phyloP scores from a whole-genome alignment of 768 basidiomycete genomes.

The Pisolithus microcarpus region DNA sequence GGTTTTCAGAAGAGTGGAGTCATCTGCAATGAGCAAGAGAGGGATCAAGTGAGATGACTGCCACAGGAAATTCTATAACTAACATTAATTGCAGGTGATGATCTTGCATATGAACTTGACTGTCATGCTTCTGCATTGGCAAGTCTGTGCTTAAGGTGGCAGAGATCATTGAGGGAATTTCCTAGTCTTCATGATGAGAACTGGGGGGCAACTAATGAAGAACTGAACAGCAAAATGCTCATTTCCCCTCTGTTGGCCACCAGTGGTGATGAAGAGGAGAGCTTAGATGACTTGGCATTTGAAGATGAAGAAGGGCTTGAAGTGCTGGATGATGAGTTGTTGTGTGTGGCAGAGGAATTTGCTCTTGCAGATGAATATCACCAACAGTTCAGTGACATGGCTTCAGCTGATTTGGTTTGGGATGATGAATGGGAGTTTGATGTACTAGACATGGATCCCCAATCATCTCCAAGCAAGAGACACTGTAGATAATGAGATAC shows the following conservation, averaged over 20 bases:
- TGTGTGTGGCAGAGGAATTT: conserved; percentile 6
- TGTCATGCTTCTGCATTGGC: not conserved
- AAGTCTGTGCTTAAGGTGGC: not conserved
- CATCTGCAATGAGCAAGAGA: not conserved
- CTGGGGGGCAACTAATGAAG: not conserved
- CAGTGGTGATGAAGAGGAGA: not conserved
- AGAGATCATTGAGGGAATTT: not conserved
- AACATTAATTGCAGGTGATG: not conserved
- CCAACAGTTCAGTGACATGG: not conserved
- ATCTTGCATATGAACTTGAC: not conserved
- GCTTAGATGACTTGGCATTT: not conserved
- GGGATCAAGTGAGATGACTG: conserved; percentile 1
- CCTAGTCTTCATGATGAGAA: not conserved
- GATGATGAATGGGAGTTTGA: not conserved
- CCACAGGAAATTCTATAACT: not conserved
- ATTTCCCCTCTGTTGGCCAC: not conserved
- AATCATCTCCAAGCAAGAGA: conserved; percentile 1
- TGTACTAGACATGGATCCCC: not conserved
- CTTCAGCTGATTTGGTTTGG: not conserved
- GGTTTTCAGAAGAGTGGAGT: conserved; percentile 25
- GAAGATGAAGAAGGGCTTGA: not conserved
- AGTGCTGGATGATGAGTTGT: conserved; percentile 1
- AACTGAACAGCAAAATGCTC: not conserved
- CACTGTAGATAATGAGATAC: not conserved
- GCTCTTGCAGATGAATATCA: conserved; percentile 4